Percentiles rank a stretch among this genome's conserved stretches.
Conservation (phyloP, 2,329 filamentous ascomycete genomes). For the Blumeria graminis region DNA sequence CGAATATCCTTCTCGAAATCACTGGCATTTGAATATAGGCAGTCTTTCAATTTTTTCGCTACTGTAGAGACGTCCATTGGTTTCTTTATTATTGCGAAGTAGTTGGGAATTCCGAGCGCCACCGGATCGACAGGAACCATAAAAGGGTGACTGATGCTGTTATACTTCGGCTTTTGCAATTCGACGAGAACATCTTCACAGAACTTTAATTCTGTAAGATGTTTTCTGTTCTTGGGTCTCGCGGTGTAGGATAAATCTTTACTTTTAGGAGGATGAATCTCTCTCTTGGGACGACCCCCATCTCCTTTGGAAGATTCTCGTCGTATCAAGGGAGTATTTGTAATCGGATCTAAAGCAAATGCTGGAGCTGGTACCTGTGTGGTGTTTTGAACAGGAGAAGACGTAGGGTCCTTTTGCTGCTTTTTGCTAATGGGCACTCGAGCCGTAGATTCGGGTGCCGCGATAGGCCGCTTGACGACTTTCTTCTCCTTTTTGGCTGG, state of each 20-base stretch:
- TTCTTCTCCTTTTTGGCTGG: conserved; percentile 39
- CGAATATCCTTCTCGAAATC: conserved; percentile 70
- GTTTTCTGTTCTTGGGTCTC: conserved; percentile 77
- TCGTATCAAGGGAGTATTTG: conserved; percentile 55
- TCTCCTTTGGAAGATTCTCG: conserved; percentile 61
- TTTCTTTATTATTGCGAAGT: conserved; percentile 83
- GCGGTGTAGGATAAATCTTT: conserved; percentile 77
- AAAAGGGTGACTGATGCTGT: conserved; percentile 47
- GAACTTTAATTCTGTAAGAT: conserved; percentile 71
- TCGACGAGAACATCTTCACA: conserved; percentile 63
- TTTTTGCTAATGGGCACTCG: conserved; percentile 17
- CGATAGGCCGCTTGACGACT: conserved; percentile 18
- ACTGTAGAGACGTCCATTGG: conserved; percentile 91
- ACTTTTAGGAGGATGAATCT: conserved; percentile 74
- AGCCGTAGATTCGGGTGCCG: conserved; percentile 17
- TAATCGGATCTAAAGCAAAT: conserved; percentile 52
- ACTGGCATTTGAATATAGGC: conserved; percentile 58
- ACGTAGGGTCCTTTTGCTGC: conserved; percentile 14
- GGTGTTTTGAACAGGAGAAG: conserved; percentile 10
- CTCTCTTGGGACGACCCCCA: conserved; percentile 65
- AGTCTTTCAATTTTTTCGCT: conserved; percentile 46
- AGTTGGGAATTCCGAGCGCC: conserved; percentile 76
- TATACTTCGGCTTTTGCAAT: conserved; percentile 50
- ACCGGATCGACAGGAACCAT: conserved; percentile 74
- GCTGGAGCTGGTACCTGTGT: conserved; percentile 23